Evolutionary conservation across 805 yeast species (phyloP).

Genomic region (Suhomyces sp.): DNA sequence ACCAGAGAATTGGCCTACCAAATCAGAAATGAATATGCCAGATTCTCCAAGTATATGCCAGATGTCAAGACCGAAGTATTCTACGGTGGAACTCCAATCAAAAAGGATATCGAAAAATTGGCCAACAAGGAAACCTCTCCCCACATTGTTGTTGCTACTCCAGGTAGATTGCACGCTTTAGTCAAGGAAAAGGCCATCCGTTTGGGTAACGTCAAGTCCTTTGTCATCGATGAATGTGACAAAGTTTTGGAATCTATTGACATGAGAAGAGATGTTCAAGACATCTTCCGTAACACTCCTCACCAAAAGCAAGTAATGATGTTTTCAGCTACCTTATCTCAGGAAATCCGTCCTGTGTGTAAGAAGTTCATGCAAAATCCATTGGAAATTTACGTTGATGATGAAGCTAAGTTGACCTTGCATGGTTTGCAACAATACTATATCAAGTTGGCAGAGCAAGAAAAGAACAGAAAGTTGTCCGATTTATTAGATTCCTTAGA

Average conservation of each 20-base stretch:
- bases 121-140: constrained; percentile 93
- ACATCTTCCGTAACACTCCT: constrained; percentile 95
- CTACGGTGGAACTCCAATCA: constrained; percentile 91
- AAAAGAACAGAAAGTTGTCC: constrained; percentile 89
- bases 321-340: constrained; percentile 95
- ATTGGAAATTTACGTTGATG: constrained; percentile 94
- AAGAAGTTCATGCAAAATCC: constrained; percentile 98
- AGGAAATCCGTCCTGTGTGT: constrained; percentile 93
- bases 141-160: constrained; percentile 96
- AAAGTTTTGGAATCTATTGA: constrained; percentile 87
- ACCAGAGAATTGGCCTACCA: constrained; percentile 99
- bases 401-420: constrained; percentile 93
- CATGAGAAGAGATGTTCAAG: constrained; percentile 99
- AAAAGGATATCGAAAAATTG: constrained; percentile 81
- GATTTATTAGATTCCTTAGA: constrained; percentile 91
- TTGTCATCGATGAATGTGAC: constrained; percentile 98
- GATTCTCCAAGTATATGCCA: constrained; percentile 98
- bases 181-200: constrained; percentile 89
- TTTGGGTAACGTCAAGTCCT: constrained; percentile 85
- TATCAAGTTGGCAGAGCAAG: constrained; percentile 83
- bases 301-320: constrained; percentile 99
- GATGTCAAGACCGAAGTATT: constrained; percentile 95
- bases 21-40: constrained; percentile 93
- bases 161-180: constrained; percentile 94
- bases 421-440: constrained; percentile 98